These are phyloP conservation scores for Microsporum audouinii DNA, from an alignment of 2,329 filamentous ascomycete species.

Conservation along the genomic window DNA sequence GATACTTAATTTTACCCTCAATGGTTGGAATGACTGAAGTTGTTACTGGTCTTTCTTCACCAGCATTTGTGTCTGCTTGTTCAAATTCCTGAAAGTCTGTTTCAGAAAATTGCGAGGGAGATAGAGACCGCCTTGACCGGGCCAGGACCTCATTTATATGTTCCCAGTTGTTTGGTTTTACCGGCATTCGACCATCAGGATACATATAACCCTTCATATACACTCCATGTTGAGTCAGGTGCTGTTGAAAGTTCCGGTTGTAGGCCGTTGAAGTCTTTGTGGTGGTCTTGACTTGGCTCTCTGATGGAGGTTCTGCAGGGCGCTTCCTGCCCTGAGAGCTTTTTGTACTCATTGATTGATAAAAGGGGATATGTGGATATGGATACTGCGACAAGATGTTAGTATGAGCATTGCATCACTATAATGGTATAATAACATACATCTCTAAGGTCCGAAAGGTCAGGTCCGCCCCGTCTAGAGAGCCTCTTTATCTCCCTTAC, in stretches of 20 bases:
- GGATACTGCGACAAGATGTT: not conserved
- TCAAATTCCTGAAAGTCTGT: not conserved
- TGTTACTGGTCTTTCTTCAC: constrained; percentile 27
- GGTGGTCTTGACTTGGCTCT: not conserved
- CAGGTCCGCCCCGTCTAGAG: not conserved
- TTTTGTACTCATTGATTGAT: not conserved
- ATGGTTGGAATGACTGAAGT: constrained; percentile 23
- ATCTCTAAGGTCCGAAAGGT: not conserved
- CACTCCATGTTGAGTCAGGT: not conserved
- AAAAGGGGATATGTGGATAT: not conserved
- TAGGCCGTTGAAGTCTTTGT: not conserved
- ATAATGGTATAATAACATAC: not conserved
- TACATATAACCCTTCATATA: not conserved
- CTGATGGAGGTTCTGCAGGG: not conserved
- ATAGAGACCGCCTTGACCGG: not conserved
- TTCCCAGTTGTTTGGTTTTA: not conserved
- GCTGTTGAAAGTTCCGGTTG: not conserved
- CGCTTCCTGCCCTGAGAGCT: not conserved
- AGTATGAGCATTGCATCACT: not conserved
- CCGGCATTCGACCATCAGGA: not conserved
- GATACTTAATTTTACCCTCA: constrained; percentile 12
- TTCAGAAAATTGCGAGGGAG: not conserved
- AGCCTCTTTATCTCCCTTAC: not conserved
- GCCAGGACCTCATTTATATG: not conserved
- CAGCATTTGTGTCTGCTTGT: not conserved